Evolutionary conservation across 2,329 filamentous ascomycete genomes (phyloP), one percentile per base, ranked within the genome.

Genomic region (Zymoseptoria brevis): DNA sequence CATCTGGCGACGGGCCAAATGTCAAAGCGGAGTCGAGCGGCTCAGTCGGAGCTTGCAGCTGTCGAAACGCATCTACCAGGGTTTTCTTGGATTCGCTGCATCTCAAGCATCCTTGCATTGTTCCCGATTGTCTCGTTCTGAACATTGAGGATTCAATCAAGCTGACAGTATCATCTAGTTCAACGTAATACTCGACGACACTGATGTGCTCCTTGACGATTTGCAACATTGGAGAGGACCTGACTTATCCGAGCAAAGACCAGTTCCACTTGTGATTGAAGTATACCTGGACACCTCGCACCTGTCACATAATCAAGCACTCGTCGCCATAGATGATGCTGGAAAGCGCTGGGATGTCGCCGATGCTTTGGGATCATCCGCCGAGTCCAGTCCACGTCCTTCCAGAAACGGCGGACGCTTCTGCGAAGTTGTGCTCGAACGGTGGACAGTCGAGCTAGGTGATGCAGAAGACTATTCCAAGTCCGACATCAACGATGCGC

Each of bases 281-380:
- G 88, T 91, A 21, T 97, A 89, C 71, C 79, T 97, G 48, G 70
- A 72, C 54, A 71, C 69, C 16, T 64, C 88, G 41, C 82, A 85
- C 30, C 80, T 97, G 57, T 89, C 88, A 50, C 85, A 87, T 61
- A 94, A 87, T 68, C 91, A 99, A 75, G 91, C 88, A 66, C 78
- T 99, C 56, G 91, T 96, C 58, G 83, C 94, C 62, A 78, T 93
- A 52, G 94, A 97, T 74, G 90, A 96, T 29, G 82, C 88, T 70
- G 93, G 91, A 54, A 96, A 95, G 77, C 85, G 89, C 63, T 96
- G 90, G 89, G 91, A 97, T 77, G 93, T 96, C 19, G 77, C 88
- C 67, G 91, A 95, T 70, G 88, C 90, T 50, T 78, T 97, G 61
- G 87, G 87, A 69, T 80, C 82, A 49, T 85, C 85, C 73, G 62